These are phyloP conservation scores for Cercospora sojina DNA, from an alignment of 2,329 filamentous ascomycete genomes.

Conservation along the genomic window DNA sequence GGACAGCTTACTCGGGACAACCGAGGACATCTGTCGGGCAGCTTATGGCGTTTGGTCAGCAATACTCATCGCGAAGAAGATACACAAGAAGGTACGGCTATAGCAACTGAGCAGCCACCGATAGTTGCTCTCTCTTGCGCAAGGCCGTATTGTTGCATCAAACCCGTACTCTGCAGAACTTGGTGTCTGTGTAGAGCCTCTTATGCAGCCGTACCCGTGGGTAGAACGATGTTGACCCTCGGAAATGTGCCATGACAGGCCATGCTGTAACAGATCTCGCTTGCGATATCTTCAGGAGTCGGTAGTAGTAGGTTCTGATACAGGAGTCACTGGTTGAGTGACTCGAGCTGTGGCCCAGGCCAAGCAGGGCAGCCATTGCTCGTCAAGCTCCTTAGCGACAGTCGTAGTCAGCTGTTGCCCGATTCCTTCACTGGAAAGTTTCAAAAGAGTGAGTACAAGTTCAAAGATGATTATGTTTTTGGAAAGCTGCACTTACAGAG, in stretches of 20 bases:
- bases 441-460: neutral
- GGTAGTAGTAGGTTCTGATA: neutral
- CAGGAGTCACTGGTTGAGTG: constrained; percentile 8
- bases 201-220: neutral
- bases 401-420: constrained; percentile 10
- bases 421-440: constrained; percentile 8
- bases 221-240: neutral
- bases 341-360: constrained; percentile 16
- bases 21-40: neutral
- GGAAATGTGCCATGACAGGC: neutral
- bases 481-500: constrained; percentile 2
- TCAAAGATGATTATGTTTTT: neutral
- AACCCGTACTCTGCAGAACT: neutral
- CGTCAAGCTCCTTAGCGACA: constrained; percentile 15
- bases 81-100: neutral
- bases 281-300: neutral
- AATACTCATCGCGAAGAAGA: neutral
- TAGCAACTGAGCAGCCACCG: neutral
- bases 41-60: neutral
- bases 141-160: neutral
- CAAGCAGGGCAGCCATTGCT: constrained; percentile 15
- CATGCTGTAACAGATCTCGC: neutral
- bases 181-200: neutral
- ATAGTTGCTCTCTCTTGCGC: neutral
- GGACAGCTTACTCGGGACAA: neutral